A percentile compares a stretch with the other conserved stretches of the same genome.
Conservation (phyloP, 768 basidiomycete genomes). For the Nidularia pulvinata region DNA sequence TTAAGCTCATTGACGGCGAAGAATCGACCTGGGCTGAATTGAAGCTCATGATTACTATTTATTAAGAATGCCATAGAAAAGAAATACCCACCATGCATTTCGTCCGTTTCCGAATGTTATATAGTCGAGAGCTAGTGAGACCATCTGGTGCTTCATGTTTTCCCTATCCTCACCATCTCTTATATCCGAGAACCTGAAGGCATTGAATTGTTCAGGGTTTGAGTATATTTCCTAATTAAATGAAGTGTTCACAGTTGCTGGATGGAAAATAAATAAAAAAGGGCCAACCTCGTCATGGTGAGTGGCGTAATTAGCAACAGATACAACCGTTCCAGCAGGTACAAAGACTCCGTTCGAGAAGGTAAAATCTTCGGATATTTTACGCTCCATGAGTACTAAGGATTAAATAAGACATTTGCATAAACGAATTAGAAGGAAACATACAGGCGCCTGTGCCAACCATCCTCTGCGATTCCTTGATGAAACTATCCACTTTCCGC, state of each 20-base stretch:
- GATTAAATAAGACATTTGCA: not conserved
- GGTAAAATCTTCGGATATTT: constrained; percentile 17
- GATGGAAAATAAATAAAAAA: too few species aligned
- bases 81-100: constrained; percentile 23
- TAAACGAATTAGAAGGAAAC: not conserved
- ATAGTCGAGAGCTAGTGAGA: constrained; percentile 23
- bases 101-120: constrained; percentile 36
- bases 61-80: not conserved
- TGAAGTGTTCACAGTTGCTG: too few species aligned
- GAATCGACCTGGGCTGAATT: constrained; percentile 35
- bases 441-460: constrained; percentile 10
- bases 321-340: constrained; percentile 20
- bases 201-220: constrained; percentile 34
- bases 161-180: constrained; percentile 24
- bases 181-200: constrained; percentile 44
- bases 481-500: too few species aligned
- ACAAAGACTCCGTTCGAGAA: constrained; percentile 22
- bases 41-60: not conserved
- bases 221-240: not conserved
- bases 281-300: constrained; percentile 15
- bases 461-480: constrained; percentile 32
- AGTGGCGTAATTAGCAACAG: constrained; percentile 14
- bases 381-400: constrained; percentile 17
- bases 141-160: constrained; percentile 31
- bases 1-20: constrained; percentile 45